Evolutionary conservation across 179 eudicot species (phyloP).

Genomic region (Gypsophila paniculata): DNA sequence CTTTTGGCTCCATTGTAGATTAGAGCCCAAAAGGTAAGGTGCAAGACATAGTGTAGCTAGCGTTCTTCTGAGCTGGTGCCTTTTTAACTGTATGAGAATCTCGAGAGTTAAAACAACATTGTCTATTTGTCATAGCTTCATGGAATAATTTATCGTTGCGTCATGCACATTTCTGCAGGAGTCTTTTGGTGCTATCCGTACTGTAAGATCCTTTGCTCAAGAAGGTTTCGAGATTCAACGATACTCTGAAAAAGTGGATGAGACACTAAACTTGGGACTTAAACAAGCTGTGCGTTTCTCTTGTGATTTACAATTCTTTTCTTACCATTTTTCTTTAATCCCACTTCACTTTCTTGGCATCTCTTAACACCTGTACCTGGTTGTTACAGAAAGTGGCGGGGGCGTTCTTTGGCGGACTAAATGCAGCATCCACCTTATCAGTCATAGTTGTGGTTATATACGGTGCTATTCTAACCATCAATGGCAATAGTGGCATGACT

Average conservation of each 20-base stretch:
- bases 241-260: slow-evolving; percentile 82
- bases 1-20: slow-evolving; percentile 4
- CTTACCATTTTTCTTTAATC: background rate
- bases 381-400: slow-evolving; percentile 64
- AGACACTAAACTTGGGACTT: slow-evolving; percentile 68
- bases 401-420: slow-evolving; percentile 64
- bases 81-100: background rate
- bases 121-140: background rate
- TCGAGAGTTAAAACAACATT: no score
- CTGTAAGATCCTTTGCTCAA: slow-evolving; percentile 85
- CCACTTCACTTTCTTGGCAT: background rate
- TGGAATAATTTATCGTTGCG: background rate
- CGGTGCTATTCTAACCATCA: slow-evolving; percentile 73
- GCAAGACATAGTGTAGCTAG: background rate
- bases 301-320: background rate
- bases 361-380: slow-evolving; percentile 20
- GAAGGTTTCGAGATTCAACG: slow-evolving; percentile 56
- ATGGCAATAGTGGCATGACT: slow-evolving; percentile 61
- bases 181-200: slow-evolving; percentile 83
- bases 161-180: slow-evolving; percentile 42
- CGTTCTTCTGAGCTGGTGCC: background rate
- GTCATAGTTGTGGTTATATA: slow-evolving; percentile 76
- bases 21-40: background rate
- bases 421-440: slow-evolving; percentile 83
- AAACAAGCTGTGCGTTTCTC: slow-evolving; percentile 69